Conservation (phyloP, 2,329 filamentous ascomycete genomes). For the Aspergillus pseudoterreus region DNA sequence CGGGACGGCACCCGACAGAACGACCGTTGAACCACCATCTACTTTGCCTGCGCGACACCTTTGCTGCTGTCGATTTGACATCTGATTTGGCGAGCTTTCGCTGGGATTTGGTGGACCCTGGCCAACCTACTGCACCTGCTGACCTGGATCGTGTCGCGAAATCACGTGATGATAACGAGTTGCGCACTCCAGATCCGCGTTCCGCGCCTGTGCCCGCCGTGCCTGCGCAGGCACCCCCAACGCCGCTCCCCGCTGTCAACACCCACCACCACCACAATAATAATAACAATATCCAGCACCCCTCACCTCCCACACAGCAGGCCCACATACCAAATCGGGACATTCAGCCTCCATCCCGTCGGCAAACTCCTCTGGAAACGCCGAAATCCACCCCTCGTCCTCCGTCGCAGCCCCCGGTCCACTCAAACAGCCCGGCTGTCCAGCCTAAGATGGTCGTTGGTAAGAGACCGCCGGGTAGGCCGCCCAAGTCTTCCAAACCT, state of each 20-base stretch:
- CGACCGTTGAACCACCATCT: slow-evolving; percentile 59
- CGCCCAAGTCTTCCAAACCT: slow-evolving; percentile 13
- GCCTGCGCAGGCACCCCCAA: not conserved
- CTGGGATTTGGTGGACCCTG: slow-evolving; percentile 57
- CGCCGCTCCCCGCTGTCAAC: not conserved
- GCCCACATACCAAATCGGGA: not conserved
- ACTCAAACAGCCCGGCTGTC: not conserved
- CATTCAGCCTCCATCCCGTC: not conserved
- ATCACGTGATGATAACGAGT: not conserved
- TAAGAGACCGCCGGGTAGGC: slow-evolving; percentile 13
- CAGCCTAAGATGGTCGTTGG: slow-evolving; percentile 13
- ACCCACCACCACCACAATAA: not conserved
- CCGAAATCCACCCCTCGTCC: not conserved
- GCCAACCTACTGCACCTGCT: not conserved
- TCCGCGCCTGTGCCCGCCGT: not conserved
- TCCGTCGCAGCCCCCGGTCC: not conserved
- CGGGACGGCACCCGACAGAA: slow-evolving; percentile 59
- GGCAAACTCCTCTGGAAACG: not conserved
- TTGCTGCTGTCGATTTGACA: slow-evolving; percentile 41
- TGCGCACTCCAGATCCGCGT: not conserved
- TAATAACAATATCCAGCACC: not conserved
- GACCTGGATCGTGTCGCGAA: not conserved
- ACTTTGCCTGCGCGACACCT: slow-evolving; percentile 41
- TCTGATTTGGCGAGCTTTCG: slow-evolving; percentile 57
- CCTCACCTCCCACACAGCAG: not conserved